These are phyloP conservation scores for Globisporangium yorkense DNA, from an alignment of 352 stramenopile species.

Conservation along the genomic window DNA sequence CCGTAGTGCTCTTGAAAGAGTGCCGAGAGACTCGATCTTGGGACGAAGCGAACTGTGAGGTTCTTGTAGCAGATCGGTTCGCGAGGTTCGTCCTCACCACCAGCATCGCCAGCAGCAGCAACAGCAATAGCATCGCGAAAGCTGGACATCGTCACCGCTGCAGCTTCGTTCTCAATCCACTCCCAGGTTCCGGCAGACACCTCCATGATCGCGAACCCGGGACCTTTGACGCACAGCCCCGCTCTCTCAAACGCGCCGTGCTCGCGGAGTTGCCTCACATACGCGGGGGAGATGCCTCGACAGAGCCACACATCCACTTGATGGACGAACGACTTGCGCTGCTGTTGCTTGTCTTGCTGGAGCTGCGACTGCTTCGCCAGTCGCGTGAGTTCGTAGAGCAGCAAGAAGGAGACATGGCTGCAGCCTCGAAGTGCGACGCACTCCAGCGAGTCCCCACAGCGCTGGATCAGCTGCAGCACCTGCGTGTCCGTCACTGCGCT, in stretches of 20 bases:
- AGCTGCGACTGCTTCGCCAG: constrained; percentile 5
- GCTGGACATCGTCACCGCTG: background rate
- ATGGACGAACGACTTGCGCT: background rate
- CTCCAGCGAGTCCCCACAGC: constrained; percentile 7
- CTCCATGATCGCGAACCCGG: constrained; percentile 20
- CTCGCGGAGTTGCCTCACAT: constrained; percentile 13
- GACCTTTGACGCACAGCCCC: constrained; percentile 14
- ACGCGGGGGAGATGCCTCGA: constrained; percentile 20
- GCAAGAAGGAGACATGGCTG: constrained; percentile 23
- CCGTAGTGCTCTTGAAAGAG: background rate
- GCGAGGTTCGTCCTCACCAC: background rate
- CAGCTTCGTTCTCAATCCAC: constrained; percentile 6
- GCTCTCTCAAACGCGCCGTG: constrained; percentile 1
- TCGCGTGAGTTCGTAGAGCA: constrained; percentile 26
- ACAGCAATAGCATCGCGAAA: background rate
- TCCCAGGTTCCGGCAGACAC: background rate
- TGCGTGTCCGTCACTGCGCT: constrained; percentile 19
- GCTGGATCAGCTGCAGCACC: constrained; percentile 15
- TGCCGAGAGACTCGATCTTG: background rate
- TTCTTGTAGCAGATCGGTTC: background rate
- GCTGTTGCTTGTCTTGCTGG: background rate
- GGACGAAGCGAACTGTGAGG: constrained; percentile 6
- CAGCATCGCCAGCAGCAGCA: background rate
- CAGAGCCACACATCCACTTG: constrained; percentile 30
- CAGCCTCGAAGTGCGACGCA: constrained; percentile 18